phyloP scores from a whole-genome alignment of 2,329 filamentous ascomycete genomes.

The Penicillium vulpinum region DNA sequence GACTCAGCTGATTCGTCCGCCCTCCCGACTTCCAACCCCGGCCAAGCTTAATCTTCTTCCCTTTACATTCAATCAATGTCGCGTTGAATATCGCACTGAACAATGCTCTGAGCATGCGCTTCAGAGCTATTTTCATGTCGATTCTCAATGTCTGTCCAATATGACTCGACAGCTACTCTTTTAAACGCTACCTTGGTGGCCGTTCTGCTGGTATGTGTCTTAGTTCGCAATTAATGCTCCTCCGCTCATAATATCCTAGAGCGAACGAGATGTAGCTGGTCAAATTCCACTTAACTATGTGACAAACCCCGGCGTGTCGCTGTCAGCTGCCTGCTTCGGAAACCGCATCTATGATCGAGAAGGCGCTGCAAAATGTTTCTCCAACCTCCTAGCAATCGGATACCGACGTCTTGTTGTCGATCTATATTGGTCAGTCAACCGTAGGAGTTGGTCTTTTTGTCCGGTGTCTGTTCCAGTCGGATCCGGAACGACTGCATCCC shows the following conservation, averaged over 20 bases:
- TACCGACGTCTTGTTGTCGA: slow-evolving; percentile 61
- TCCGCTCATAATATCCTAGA: slow-evolving; percentile 41
- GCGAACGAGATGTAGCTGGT: slow-evolving; percentile 61
- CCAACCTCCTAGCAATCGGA: slow-evolving; percentile 62
- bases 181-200: slow-evolving; percentile 41
- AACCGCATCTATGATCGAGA: slow-evolving; percentile 54
- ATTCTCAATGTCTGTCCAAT: slow-evolving; percentile 45
- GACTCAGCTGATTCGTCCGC: slow-evolving; percentile 29
- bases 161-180: slow-evolving; percentile 40
- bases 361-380: slow-evolving; percentile 57
- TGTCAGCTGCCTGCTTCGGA: slow-evolving; percentile 61
- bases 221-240: background rate
- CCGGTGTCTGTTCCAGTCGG: slow-evolving; percentile 54
- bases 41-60: slow-evolving; percentile 1
- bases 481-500: slow-evolving; percentile 24
- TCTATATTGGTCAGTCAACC: slow-evolving; percentile 62
- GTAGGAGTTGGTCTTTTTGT: slow-evolving; percentile 60
- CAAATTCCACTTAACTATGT: slow-evolving; percentile 64
- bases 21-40: slow-evolving; percentile 16
- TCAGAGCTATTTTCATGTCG: background rate
- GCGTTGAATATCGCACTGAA: background rate
- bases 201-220: slow-evolving; percentile 40
- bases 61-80: background rate
- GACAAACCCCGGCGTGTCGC: slow-evolving; percentile 56
- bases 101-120: background rate